A percentile compares a stretch with the other conserved stretches of the same genome.
Evolutionary conservation across 2,329 filamentous ascomycete genomes (phyloP).

Genomic region (Phaeomoniella chlamydospora): DNA sequence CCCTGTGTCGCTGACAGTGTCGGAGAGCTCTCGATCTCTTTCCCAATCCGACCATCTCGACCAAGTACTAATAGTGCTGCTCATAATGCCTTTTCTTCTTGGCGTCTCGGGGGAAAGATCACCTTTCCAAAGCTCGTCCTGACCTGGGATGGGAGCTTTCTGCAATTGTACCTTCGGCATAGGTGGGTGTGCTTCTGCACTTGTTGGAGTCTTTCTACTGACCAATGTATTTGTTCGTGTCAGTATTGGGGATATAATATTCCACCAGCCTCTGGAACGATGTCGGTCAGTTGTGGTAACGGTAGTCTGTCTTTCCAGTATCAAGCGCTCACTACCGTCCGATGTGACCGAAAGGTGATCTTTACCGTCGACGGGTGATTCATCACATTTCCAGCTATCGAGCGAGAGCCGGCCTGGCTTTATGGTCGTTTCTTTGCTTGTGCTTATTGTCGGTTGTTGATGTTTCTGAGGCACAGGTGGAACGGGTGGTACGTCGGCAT

Average conservation of each 20-base stretch:
- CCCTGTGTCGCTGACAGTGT: constrained; percentile 3
- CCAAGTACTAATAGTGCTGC: constrained; percentile 10
- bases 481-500: constrained; percentile 21
- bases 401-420: constrained; percentile 1
- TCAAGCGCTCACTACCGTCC: constrained; percentile 15
- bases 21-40: constrained; percentile 5
- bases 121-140: constrained; percentile 15
- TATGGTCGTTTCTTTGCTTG: constrained; percentile 2
- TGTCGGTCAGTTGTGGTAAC: constrained; percentile 22
- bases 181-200: constrained; percentile 11
- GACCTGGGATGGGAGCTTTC: not conserved
- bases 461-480: constrained; percentile 23
- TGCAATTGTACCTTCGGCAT: constrained; percentile 9
- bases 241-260: constrained; percentile 27
- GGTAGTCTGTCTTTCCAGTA: constrained; percentile 17
- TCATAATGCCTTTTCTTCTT: constrained; percentile 9
- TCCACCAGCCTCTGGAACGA: constrained; percentile 35
- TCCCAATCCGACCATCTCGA: constrained; percentile 13
- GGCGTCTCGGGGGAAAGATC: constrained; percentile 21
- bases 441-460: not conserved
- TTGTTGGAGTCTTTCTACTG: constrained; percentile 14
- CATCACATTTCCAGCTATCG: not conserved
- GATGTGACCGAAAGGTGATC: constrained; percentile 6
- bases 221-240: constrained; percentile 19
- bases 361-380: not conserved